phyloP scores from a whole-genome alignment of 345 rosid genomes.

The Salix purpurea region DNA sequence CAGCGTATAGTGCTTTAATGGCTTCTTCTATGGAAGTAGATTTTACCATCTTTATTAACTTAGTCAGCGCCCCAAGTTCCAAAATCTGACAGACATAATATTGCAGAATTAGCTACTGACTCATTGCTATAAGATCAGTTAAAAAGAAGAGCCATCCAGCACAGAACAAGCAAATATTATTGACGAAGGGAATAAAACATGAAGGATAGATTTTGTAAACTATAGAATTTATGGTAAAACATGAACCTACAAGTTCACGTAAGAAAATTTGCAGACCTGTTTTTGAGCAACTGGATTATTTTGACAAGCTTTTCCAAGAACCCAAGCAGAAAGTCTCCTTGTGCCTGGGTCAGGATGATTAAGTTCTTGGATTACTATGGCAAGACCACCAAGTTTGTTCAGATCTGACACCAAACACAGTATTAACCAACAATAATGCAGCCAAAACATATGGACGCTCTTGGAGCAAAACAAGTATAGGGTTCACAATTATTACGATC shows the following conservation, averaged over 20 bases:
- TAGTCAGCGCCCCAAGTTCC: slow-evolving; percentile 62
- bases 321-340: slow-evolving; percentile 88
- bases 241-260: not conserved
- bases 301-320: slow-evolving; percentile 87
- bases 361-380: slow-evolving; percentile 49
- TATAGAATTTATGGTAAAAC: not conserved
- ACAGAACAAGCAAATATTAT: not conserved
- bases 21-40: slow-evolving; percentile 72
- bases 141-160: slow-evolving; percentile 1
- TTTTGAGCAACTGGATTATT: slow-evolving; percentile 77
- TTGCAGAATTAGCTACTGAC: slow-evolving; percentile 4
- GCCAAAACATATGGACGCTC: not conserved
- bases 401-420: slow-evolving; percentile 48
- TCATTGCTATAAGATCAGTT: not conserved
- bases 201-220: not conserved
- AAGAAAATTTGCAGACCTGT: slow-evolving; percentile 41
- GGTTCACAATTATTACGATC: not conserved
- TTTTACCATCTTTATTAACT: slow-evolving; percentile 64
- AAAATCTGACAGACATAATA: slow-evolving; percentile 47
- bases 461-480: not conserved
- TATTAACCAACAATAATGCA: slow-evolving; percentile 1
- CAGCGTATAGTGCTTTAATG: slow-evolving; percentile 81
- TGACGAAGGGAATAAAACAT: not conserved
- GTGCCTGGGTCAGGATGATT: slow-evolving; percentile 59
- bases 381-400: slow-evolving; percentile 74